Evolutionary conservation across 1,284 basidiomycete species (phyloP).

Genomic region (Lentinula novae-zelandiae): DNA sequence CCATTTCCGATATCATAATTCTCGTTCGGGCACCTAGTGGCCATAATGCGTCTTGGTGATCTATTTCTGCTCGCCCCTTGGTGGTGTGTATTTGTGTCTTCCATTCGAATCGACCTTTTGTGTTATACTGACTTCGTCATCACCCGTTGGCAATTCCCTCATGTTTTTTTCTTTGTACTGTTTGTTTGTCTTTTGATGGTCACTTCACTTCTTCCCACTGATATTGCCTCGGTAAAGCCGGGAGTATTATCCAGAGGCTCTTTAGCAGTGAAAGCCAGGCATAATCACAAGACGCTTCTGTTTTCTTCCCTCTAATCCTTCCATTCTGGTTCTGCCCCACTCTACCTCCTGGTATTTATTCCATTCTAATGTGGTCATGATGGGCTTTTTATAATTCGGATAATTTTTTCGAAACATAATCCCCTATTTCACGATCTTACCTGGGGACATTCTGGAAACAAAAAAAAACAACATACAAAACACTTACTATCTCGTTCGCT

Average conservation of each 20-base stretch:
- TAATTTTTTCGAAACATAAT: background rate
- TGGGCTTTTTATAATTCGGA: constrained; percentile 5
- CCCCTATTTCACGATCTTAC: background rate
- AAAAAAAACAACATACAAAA: constrained; percentile 7
- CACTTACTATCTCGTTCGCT: constrained; percentile 12
- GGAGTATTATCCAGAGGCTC: background rate
- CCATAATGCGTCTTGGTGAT: constrained; percentile 17
- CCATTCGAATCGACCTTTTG: constrained; percentile 25
- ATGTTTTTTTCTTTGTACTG: background rate
- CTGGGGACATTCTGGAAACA: constrained; percentile 7
- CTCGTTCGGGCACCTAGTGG: constrained; percentile 11
- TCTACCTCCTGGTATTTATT: constrained; percentile 11
- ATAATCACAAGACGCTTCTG: background rate
- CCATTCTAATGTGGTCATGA: constrained; percentile 7
- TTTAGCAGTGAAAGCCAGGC: background rate
- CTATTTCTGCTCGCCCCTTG: constrained; percentile 10
- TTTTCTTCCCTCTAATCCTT: constrained; percentile 5
- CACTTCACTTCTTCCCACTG: background rate
- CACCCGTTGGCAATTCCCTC: background rate
- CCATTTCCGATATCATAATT: constrained; percentile 18
- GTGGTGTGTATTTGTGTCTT: constrained; percentile 27
- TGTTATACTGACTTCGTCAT: background rate
- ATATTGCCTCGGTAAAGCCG: background rate
- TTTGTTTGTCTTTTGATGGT: background rate
- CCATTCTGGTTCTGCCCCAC: constrained; percentile 4